These are phyloP conservation scores for Pleurotus cornucopiae DNA, from an alignment of 768 basidiomycete genomes.

Conservation along the genomic window DNA sequence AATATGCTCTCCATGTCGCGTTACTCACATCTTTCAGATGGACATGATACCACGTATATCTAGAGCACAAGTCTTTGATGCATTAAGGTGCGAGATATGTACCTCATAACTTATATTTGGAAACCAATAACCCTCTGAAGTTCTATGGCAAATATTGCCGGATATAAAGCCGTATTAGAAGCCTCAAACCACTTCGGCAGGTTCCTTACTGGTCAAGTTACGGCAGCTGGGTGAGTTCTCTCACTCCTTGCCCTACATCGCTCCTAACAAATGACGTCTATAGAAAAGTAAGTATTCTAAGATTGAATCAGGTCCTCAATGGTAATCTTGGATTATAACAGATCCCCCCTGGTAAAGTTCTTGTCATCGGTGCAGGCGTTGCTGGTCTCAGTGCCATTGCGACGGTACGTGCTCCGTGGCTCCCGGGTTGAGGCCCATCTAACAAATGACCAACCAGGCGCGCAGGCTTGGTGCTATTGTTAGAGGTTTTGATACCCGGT, in stretches of 20 bases:
- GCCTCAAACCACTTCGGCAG: constrained; percentile 88
- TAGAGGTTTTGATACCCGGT: constrained; percentile 82
- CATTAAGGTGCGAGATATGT: constrained; percentile 54
- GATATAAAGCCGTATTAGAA: constrained; percentile 88
- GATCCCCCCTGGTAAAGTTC: constrained; percentile 84
- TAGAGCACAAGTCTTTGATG: constrained; percentile 87
- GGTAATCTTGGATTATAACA: constrained; percentile 20
- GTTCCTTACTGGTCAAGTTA: constrained; percentile 88
- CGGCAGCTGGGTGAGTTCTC: constrained; percentile 76
- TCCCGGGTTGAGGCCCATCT: neutral
- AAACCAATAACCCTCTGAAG: constrained; percentile 32
- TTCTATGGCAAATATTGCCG: constrained; percentile 94
- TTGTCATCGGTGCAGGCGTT: constrained; percentile 86
- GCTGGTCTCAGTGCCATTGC: constrained; percentile 87
- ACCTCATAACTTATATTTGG: neutral
- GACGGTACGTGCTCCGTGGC: constrained; percentile 43
- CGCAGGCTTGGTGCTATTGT: constrained; percentile 84
- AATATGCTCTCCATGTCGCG: neutral
- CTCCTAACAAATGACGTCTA: constrained; percentile 1
- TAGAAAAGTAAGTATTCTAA: constrained; percentile 38
- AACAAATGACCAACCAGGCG: constrained; percentile 39
- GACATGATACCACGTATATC: constrained; percentile 91
- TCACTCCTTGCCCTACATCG: neutral
- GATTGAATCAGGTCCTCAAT: too few relatives aligned
- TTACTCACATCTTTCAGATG: constrained; percentile 41